A percentile compares a stretch with the other conserved stretches of the same genome.
Evolutionary conservation across 306 rosid genomes (phyloP).

Genomic region (Astragalus glycyphyllos): DNA sequence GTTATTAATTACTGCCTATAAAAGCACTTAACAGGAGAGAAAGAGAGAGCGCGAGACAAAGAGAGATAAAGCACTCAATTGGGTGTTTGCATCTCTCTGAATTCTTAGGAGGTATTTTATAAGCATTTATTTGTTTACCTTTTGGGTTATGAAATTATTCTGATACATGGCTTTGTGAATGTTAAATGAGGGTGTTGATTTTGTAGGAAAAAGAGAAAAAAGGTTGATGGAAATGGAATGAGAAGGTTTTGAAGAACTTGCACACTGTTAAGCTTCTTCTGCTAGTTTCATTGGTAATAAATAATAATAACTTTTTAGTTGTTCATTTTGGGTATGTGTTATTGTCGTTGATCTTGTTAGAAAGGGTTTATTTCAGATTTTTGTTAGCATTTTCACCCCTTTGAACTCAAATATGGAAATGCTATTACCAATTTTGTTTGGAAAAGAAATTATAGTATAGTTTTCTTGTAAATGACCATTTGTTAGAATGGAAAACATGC

Average conservation of each 20-base stretch:
- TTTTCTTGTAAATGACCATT: slow-evolving; percentile 3
- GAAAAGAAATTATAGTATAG: background rate
- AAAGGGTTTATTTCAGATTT: background rate
- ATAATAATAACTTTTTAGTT: background rate
- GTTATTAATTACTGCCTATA: slow-evolving; percentile 36
- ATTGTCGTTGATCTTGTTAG: background rate
- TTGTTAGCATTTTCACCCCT: background rate
- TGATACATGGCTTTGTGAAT: background rate
- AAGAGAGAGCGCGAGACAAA: background rate
- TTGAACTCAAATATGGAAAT: slow-evolving; percentile 10
- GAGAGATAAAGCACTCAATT: background rate
- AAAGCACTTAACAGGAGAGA: background rate
- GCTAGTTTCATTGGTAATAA: no score
- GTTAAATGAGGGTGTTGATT: no score
- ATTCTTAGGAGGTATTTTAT: background rate
- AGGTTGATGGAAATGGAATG: no score
- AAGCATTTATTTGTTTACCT: background rate
- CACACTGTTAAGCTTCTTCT: no score
- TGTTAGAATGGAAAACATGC: slow-evolving; percentile 7
- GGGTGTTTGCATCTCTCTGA: background rate
- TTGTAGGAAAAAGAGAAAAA: no score
- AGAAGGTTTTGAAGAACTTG: no score
- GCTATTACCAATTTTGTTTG: background rate
- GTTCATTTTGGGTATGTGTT: background rate
- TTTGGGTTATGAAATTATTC: background rate